Percentiles rank a stretch among this genome's conserved stretches.
phyloP scores from a whole-genome alignment of 495 filamentous ascomycete genomes.

The Opeltia flavorubescens region DNA sequence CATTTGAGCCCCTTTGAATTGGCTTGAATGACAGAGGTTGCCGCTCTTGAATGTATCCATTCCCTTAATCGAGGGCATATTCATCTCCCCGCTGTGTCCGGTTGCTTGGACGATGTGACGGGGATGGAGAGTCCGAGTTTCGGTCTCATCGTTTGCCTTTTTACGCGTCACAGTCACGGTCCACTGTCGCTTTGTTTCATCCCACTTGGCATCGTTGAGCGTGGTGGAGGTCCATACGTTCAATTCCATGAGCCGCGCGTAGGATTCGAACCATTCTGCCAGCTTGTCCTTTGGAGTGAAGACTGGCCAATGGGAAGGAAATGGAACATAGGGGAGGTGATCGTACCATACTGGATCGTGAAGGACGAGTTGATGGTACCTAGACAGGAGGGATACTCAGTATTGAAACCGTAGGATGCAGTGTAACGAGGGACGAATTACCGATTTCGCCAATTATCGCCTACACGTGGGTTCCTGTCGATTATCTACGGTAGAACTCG shows the following conservation, averaged over 20 bases:
- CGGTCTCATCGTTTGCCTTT: conserved; percentile 15
- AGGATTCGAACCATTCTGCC: conserved; percentile 63
- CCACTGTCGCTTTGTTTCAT: conserved; percentile 43
- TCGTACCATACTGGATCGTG: conserved; percentile 71
- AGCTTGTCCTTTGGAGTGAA: conserved; percentile 75
- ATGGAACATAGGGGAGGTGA: conserved; percentile 58
- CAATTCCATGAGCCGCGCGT: conserved; percentile 59
- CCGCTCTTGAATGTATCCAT: conserved; percentile 45
- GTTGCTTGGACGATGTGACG: conserved; percentile 59
- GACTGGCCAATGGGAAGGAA: conserved; percentile 45
- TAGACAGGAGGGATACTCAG: not conserved
- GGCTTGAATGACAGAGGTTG: conserved; percentile 53
- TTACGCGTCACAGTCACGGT: conserved; percentile 39
- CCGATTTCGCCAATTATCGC: conserved; percentile 67
- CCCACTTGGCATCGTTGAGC: conserved; percentile 36
- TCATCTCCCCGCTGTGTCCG: conserved; percentile 58
- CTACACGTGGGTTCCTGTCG: conserved; percentile 49
- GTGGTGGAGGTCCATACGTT: conserved; percentile 57
- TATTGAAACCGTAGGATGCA: conserved; percentile 21
- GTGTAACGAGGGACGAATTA: conserved; percentile 10
- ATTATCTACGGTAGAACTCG: too few species aligned
- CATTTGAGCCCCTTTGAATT: conserved; percentile 44
- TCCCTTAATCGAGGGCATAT: conserved; percentile 48
- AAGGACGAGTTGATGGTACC: conserved; percentile 44
- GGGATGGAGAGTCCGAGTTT: conserved; percentile 45